phyloP scores from a whole-genome alignment of 306 rosid genomes.

The Rosa rugosa region DNA sequence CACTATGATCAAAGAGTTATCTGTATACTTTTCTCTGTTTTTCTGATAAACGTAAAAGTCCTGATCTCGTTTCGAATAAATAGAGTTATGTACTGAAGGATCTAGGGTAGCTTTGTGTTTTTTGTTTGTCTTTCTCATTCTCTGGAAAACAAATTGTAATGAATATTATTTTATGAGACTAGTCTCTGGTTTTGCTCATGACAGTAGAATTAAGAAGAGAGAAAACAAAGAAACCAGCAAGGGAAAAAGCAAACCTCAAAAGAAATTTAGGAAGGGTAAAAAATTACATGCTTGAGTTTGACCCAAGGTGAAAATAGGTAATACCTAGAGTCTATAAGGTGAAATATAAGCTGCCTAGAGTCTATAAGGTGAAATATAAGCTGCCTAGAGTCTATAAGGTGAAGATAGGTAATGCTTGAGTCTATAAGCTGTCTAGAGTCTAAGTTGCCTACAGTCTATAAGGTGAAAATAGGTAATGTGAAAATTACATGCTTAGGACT shows the following conservation, averaged over 20 bases:
- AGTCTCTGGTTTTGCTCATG: background rate
- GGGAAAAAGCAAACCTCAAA: conserved; percentile 8
- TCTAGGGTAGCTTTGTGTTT: background rate
- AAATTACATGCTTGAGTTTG: background rate
- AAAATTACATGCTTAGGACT: background rate
- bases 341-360: background rate
- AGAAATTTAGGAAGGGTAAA: background rate
- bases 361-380: too few species aligned
- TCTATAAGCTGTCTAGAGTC: too few species aligned
- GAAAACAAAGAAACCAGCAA: conserved; percentile 1
- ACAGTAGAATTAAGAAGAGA: conserved; percentile 2
- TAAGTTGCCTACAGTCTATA: too few species aligned
- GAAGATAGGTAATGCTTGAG: too few species aligned
- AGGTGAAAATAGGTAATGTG: too few species aligned
- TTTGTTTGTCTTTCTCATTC: background rate
- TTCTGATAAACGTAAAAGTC: background rate
- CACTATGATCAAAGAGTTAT: background rate
- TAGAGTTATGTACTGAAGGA: background rate
- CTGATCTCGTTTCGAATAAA: background rate
- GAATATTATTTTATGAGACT: background rate
- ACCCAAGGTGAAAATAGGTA: conserved; percentile 5
- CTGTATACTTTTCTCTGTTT: background rate
- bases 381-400: too few species aligned
- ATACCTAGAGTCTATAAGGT: background rate
- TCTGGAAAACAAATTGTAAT: background rate